Evolutionary conservation across 2,329 filamentous ascomycete species (phyloP).

Genomic region (Trichocomaceae sp.): DNA sequence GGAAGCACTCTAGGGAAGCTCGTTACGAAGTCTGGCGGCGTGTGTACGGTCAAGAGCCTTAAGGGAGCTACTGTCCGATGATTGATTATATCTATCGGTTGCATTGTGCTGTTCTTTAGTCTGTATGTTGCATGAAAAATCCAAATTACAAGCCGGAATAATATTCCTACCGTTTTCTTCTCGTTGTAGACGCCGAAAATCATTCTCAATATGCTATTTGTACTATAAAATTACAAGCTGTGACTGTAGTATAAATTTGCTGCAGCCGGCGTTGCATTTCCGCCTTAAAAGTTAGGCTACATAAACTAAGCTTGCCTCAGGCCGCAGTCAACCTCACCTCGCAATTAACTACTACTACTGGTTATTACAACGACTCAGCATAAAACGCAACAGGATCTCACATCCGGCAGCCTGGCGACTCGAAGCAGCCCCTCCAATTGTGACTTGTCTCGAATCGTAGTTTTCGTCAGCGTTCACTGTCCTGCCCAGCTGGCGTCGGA

Average conservation of each 20-base stretch:
- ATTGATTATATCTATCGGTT: constrained; percentile 1
- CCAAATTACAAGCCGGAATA: background rate
- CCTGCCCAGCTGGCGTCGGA: background rate
- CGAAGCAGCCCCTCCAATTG: background rate
- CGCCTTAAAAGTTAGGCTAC: too few relatives aligned
- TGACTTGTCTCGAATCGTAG: background rate
- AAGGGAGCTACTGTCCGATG: constrained; percentile 78
- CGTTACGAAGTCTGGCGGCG: constrained; percentile 67
- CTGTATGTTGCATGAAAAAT: background rate
- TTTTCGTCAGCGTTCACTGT: background rate
- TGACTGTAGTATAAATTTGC: too few relatives aligned
- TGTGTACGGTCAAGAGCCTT: constrained; percentile 77
- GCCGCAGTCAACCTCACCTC: too few relatives aligned
- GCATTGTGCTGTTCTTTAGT: background rate
- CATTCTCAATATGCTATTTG: too few relatives aligned
- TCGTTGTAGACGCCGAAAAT: too few relatives aligned
- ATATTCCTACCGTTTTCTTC: background rate
- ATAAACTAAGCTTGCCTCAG: too few relatives aligned
- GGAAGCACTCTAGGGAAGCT: constrained; percentile 55
- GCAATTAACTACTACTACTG: too few relatives aligned
- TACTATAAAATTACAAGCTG: too few relatives aligned
- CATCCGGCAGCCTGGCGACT: too few relatives aligned
- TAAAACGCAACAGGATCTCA: too few relatives aligned
- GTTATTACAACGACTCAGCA: too few relatives aligned
- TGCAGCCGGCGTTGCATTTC: too few relatives aligned